Evolutionary conservation across 371 early-diverging fungal species (phyloP), one percentile per base, ranked within the genome.

Genomic region (Circinella minor): DNA sequence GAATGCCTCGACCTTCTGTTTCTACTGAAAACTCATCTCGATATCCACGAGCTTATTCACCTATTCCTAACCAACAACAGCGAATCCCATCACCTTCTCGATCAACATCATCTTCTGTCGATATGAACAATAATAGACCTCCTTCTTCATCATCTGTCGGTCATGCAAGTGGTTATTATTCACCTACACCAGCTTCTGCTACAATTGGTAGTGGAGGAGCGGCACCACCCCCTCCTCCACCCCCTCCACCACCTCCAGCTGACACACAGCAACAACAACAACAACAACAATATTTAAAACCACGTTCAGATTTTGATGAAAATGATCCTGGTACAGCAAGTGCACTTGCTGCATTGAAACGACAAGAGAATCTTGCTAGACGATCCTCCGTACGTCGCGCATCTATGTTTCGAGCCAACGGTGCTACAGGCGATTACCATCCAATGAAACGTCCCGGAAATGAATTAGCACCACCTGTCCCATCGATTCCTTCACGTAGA

Each of bases 341-440:
- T 54, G 81, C 81, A 15, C 69, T 84, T 4, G 84, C 84, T 18
- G 81, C 81, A n/a, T 64, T 84, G 36, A 84, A 84, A 62, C 75
- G 80, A 6, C 80, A 84, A 64, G 81, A 84, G 49, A 84, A 84
- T 55, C 70, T 84, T 5, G 84, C 84, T 10, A 63, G 84, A 54
- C 67, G 81, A 34, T 83, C 83, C 0, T 81, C 84, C 18, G 84
- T 84, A 4, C 77, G 84, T 46, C 72, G 83, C 55, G 83, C 83
- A 18, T 82, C 83, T 18, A 82, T 82, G 83, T 82, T 76, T 61
- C 51, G 83, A 39, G 71, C 68, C 17, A 71, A 67, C 37, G 73
- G 75, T 10, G 57, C 57, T 27, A 18, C 34, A 10, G 73, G 68
- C 13, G 73, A 79, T 63, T 73, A 73, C n/a, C 55, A 63, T 65